These are phyloP conservation scores for Canariomyces notabilis DNA, from an alignment of 2,329 filamentous ascomycete species.

Conservation along the genomic window DNA sequence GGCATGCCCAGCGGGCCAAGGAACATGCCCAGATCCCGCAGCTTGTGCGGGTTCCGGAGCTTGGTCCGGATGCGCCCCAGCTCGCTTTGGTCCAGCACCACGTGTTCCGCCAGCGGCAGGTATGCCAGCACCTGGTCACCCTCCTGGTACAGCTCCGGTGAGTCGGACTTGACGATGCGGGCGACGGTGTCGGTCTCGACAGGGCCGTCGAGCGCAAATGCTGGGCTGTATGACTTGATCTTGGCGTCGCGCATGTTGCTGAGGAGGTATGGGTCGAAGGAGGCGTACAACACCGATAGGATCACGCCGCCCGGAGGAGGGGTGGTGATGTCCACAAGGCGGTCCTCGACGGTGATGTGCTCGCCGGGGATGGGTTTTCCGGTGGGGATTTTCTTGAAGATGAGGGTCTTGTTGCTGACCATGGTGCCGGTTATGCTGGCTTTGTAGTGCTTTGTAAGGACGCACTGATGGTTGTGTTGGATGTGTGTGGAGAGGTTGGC, in stretches of 20 bases:
- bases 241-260: conserved; percentile 66
- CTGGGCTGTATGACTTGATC: conserved; percentile 61
- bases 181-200: conserved; percentile 60
- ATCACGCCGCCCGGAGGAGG: conserved; percentile 62
- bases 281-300: conserved; percentile 66
- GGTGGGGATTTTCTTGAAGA: conserved; percentile 65
- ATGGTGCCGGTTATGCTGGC: conserved; percentile 1
- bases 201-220: conserved; percentile 58
- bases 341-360: conserved; percentile 62
- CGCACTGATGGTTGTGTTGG: not conserved
- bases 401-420: conserved; percentile 62
- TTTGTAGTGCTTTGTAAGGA: not conserved
- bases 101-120: conserved; percentile 66
- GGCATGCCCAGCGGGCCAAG: conserved; percentile 59
- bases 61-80: conserved; percentile 41
- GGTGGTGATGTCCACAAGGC: conserved; percentile 60
- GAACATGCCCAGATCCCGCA: conserved; percentile 60
- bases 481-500: not conserved
- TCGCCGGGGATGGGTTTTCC: conserved; percentile 65
- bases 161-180: conserved; percentile 67
- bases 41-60: conserved; percentile 63
- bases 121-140: conserved; percentile 61
- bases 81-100: conserved; percentile 41
- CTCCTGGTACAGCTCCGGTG: conserved; percentile 50
- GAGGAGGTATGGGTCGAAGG: conserved; percentile 81